phyloP scores from a whole-genome alignment of 768 basidiomycete genomes.

The Stropharia rugosoannulata region DNA sequence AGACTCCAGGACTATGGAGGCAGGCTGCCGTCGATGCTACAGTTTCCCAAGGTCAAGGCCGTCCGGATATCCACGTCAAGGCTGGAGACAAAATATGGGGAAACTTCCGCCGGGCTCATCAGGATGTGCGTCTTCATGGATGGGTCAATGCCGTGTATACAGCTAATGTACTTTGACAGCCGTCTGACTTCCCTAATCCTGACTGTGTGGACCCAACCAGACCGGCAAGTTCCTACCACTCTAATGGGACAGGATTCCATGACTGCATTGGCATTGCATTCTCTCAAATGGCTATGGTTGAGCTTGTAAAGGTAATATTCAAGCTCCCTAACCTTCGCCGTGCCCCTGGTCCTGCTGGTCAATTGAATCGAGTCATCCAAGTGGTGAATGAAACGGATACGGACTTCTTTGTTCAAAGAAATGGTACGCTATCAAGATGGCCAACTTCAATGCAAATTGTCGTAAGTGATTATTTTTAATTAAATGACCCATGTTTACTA shows the following conservation, averaged over 20 bases:
- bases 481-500: too few species aligned
- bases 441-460: conserved; percentile 15
- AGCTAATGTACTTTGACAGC: neutral
- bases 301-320: conserved; percentile 46
- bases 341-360: conserved; percentile 42
- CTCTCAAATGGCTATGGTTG: conserved; percentile 36
- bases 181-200: conserved; percentile 13
- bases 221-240: conserved; percentile 4
- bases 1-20: conserved; percentile 43
- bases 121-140: conserved; percentile 32
- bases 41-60: conserved; percentile 34
- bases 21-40: conserved; percentile 27
- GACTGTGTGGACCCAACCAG: conserved; percentile 12
- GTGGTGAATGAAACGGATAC: conserved; percentile 8
- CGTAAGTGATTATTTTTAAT: neutral
- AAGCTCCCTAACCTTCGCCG: conserved; percentile 43
- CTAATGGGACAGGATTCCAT: conserved; percentile 39
- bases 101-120: conserved; percentile 42
- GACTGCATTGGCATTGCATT: conserved; percentile 35
- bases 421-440: conserved; percentile 10
- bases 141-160: too few species aligned
- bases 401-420: conserved; percentile 14
- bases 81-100: conserved; percentile 39
- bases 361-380: conserved; percentile 9
- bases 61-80: conserved; percentile 33